Conservation (phyloP, 164 flowering plant species). For the Akebia trifoliata region DNA sequence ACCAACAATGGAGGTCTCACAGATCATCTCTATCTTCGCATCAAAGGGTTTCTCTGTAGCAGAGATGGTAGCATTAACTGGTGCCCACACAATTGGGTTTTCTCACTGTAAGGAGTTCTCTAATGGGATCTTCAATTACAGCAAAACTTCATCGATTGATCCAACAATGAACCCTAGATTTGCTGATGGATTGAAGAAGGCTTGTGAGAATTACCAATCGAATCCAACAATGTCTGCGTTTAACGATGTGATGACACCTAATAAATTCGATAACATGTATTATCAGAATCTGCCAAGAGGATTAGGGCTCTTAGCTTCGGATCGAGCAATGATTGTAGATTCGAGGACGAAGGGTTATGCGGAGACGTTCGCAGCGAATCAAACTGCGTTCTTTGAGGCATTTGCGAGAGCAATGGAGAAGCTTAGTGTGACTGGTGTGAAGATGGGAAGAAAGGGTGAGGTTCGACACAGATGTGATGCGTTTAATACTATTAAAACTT, state of each 20-base stretch:
- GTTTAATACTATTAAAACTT: conserved; percentile 25
- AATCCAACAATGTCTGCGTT: conserved; percentile 46
- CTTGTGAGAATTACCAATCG: conserved; percentile 41
- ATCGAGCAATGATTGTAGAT: conserved; percentile 34
- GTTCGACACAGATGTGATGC: conserved; percentile 54
- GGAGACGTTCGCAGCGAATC: conserved; percentile 43
- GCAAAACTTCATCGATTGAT: conserved; percentile 25
- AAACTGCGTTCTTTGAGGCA: conserved; percentile 44
- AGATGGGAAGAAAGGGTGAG: conserved; percentile 52
- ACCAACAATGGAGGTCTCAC: conserved; percentile 27
- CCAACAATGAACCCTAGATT: conserved; percentile 41
- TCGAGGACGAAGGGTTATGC: conserved; percentile 49
- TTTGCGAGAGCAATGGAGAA: conserved; percentile 64
- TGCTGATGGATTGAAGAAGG: conserved; percentile 33
- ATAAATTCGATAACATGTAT: conserved; percentile 63
- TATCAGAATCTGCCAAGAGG: conserved; percentile 53
- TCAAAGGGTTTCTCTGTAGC: conserved; percentile 40
- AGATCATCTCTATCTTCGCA: conserved; percentile 37
- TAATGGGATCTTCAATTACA: conserved; percentile 36
- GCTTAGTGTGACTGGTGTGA: conserved; percentile 35
- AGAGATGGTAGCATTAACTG: conserved; percentile 62
- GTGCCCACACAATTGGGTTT: conserved; percentile 77
- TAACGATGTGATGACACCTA: conserved; percentile 61
- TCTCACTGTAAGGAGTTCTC: conserved; percentile 70
- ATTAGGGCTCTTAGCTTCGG: conserved; percentile 45